Evolutionary conservation across 257 asterid species (phyloP).

Genomic region (Petunia secreta): DNA sequence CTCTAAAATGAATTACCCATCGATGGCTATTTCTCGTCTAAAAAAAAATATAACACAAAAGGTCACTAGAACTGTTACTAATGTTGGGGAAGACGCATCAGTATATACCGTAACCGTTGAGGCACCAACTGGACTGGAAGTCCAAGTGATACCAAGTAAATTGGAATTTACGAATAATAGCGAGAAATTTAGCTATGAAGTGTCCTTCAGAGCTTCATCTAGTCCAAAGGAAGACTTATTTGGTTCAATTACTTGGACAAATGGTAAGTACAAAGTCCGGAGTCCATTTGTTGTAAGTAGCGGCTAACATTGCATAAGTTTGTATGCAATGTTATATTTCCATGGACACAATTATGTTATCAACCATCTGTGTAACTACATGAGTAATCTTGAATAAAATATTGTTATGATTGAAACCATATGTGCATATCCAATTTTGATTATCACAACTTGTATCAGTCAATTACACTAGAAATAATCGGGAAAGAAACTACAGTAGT

Average conservation of each 20-base stretch:
- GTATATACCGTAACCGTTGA: constrained; percentile 48
- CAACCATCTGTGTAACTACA: too few species aligned
- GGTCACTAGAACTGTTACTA: constrained; percentile 60
- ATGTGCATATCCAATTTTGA: too few species aligned
- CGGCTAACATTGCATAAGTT: not conserved
- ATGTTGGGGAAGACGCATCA: constrained; percentile 62
- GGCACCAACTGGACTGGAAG: constrained; percentile 42
- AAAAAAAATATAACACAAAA: constrained; percentile 36
- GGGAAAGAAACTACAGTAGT: too few species aligned
- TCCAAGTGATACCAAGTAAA: constrained; percentile 57
- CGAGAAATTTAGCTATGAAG: constrained; percentile 52
- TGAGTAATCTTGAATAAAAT: too few species aligned
- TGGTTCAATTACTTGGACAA: constrained; percentile 42
- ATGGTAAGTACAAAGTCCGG: constrained; percentile 55
- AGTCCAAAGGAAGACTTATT: constrained; percentile 37
- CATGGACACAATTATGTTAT: too few species aligned
- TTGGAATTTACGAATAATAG: constrained; percentile 57
- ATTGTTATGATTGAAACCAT: too few species aligned
- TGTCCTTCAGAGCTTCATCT: constrained; percentile 44
- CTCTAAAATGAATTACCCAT: constrained; percentile 83
- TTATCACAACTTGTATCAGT: too few species aligned
- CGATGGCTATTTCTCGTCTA: constrained; percentile 57
- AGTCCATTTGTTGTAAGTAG: constrained; percentile 61
- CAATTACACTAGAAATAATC: too few species aligned
- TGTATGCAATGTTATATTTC: too few species aligned